A percentile compares a stretch with the other conserved stretches of the same genome.
These are phyloP conservation scores for Poronia punctata DNA, from an alignment of 495 filamentous ascomycete genomes.

Conservation along the genomic window DNA sequence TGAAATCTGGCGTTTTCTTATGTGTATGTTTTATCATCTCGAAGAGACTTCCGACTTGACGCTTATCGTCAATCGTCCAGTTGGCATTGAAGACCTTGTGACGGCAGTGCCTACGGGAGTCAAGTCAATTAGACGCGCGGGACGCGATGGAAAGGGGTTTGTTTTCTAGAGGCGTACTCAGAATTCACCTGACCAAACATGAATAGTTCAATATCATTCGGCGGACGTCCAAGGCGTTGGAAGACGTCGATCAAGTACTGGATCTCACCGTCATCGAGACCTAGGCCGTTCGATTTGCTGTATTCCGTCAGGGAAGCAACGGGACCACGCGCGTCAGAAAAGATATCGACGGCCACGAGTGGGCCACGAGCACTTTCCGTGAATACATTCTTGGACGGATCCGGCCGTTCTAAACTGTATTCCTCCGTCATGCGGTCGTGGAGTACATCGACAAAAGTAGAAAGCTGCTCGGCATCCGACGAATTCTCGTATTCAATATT, in stretches of 20 bases:
- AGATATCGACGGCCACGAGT: conserved; percentile 66
- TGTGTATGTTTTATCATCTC: conserved; percentile 95
- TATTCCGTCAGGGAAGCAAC: conserved; percentile 68
- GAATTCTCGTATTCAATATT: conserved; percentile 52
- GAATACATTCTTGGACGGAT: conserved; percentile 64
- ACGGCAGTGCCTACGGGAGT: conserved; percentile 44
- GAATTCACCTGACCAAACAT: conserved; percentile 98
- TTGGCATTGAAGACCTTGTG: conserved; percentile 87
- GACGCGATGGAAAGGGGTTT: not conserved
- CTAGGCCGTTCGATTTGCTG: conserved; percentile 75
- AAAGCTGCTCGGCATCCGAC: conserved; percentile 34
- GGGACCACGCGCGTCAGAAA: conserved; percentile 52
- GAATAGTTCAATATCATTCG: conserved; percentile 90
- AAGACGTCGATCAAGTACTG: conserved; percentile 89
- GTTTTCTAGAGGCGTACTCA: conserved; percentile 38
- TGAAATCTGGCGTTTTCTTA: conserved; percentile 64
- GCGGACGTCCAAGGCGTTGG: conserved; percentile 63
- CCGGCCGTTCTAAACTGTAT: conserved; percentile 57
- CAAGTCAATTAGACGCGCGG: not conserved
- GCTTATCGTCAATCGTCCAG: conserved; percentile 90
- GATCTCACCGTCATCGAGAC: conserved; percentile 81
- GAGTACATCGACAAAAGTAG: conserved; percentile 62
- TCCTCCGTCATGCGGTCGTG: conserved; percentile 93
- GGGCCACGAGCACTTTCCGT: conserved; percentile 63
- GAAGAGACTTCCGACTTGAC: conserved; percentile 74